phyloP scores from a whole-genome alignment of 2,329 filamentous ascomycete genomes.

The Aspergillus nomiae region DNA sequence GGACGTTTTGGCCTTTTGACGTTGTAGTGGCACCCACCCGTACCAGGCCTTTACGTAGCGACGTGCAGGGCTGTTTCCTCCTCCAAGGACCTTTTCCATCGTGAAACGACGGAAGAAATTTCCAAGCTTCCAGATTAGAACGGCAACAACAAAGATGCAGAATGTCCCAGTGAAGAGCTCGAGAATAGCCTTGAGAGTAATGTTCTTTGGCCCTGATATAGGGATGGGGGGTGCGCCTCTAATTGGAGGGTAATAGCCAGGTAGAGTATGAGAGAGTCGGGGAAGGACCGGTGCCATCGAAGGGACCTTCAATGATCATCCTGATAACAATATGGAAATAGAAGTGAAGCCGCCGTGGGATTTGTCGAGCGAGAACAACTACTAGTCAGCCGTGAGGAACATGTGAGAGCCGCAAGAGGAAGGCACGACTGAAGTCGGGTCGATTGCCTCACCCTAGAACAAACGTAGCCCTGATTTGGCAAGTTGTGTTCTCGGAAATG shows the following conservation, averaged over 20 bases:
- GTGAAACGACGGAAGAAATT: constrained; percentile 40
- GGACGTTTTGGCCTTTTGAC: constrained; percentile 32
- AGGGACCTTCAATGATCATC: constrained; percentile 13
- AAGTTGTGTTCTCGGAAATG: neutral
- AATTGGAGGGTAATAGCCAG: constrained; percentile 26
- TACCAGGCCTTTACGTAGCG: constrained; percentile 47
- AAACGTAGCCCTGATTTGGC: neutral
- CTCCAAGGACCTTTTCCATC: constrained; percentile 32
- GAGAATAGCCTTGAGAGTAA: constrained; percentile 33
- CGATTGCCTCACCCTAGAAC: neutral
- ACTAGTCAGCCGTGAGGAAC: neutral
- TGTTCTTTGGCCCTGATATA: constrained; percentile 26
- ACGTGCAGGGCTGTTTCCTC: constrained; percentile 31
- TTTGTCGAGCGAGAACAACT: neutral
- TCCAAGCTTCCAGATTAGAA: constrained; percentile 44
- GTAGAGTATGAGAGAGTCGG: constrained; percentile 29
- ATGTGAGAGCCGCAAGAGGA: neutral
- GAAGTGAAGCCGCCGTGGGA: neutral
- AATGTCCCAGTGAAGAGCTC: constrained; percentile 40
- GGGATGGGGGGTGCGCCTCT: constrained; percentile 26
- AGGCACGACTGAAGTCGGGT: constrained; percentile 4
- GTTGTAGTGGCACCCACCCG: constrained; percentile 41
- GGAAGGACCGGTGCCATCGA: constrained; percentile 34
- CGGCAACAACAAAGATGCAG: constrained; percentile 39
- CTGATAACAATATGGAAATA: constrained; percentile 24